Conservation (phyloP, 2,329 filamentous ascomycete genomes). For the Penicillium sp. region DNA sequence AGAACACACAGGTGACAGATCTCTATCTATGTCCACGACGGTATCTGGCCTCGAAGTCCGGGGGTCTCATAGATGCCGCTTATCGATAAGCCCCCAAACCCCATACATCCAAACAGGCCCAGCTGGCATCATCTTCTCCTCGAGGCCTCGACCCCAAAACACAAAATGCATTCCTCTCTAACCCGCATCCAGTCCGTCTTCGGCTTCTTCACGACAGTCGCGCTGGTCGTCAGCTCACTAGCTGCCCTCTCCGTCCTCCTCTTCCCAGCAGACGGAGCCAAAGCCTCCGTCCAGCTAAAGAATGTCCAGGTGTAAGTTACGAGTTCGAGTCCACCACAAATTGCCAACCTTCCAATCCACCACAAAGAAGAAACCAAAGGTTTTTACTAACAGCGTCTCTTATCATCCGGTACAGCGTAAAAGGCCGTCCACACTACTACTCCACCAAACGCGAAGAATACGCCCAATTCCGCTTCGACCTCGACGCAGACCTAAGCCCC, state of each 20-base stretch:
- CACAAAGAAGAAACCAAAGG: background rate
- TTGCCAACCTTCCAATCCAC: too few relatives aligned
- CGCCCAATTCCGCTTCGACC: constrained; percentile 86
- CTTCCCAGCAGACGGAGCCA: constrained; percentile 52
- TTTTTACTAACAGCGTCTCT: background rate
- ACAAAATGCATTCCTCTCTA: constrained; percentile 77
- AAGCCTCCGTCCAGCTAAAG: constrained; percentile 47
- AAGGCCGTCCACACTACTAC: constrained; percentile 95
- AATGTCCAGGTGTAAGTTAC: constrained; percentile 85
- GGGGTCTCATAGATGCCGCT: constrained; percentile 3
- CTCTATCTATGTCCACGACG: too few relatives aligned
- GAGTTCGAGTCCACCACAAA: too few relatives aligned
- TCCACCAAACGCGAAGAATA: constrained; percentile 90
- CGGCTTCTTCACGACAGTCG: constrained; percentile 95
- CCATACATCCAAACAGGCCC: constrained; percentile 24
- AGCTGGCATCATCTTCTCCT: constrained; percentile 30
- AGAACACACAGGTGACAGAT: too few relatives aligned
- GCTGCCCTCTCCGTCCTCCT: constrained; percentile 75
- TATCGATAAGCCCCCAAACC: constrained; percentile 26
- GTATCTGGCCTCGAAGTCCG: too few relatives aligned
- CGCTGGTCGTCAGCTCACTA: constrained; percentile 72
- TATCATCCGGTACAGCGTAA: constrained; percentile 56
- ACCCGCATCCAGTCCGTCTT: constrained; percentile 89
- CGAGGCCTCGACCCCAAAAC: constrained; percentile 1
- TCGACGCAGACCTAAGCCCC: constrained; percentile 84